Percentiles rank a stretch among this genome's conserved stretches.
phyloP scores from a whole-genome alignment of 352 stramenopile genomes.

The Phytophthora tentaculata region DNA sequence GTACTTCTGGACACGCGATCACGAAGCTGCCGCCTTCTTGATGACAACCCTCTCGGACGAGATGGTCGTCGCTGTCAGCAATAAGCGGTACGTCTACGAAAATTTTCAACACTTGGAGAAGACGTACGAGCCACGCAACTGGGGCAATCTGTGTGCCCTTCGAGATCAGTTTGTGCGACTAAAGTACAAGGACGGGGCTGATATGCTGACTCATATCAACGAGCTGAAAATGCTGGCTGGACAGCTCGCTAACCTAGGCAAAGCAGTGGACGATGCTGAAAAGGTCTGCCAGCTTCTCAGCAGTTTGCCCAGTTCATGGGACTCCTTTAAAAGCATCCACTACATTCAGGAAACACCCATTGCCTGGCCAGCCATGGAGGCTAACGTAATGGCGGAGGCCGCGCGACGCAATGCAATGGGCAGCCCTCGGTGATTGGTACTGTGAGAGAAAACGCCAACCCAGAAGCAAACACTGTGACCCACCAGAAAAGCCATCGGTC shows the following conservation, averaged over 20 bases:
- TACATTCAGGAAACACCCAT: conserved; percentile 22
- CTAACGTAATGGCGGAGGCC: conserved; percentile 10
- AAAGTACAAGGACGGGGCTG: conserved; percentile 12
- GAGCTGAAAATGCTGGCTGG: conserved; percentile 4
- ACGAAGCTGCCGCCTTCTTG: conserved; percentile 10
- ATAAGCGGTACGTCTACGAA: conserved; percentile 9
- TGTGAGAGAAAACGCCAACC: neutral
- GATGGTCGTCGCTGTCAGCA: conserved; percentile 11
- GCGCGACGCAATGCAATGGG: neutral
- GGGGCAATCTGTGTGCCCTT: conserved; percentile 13
- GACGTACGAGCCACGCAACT: conserved; percentile 17
- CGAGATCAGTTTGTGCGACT: conserved; percentile 4
- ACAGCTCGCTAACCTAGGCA: neutral
- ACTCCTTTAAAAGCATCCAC: conserved; percentile 15
- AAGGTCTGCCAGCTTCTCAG: conserved; percentile 11
- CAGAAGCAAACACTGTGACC: conserved; percentile 6
- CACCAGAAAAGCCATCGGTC: neutral
- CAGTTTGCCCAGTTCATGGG: conserved; percentile 3
- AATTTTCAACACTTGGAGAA: conserved; percentile 16
- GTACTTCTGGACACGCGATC: conserved; percentile 13
- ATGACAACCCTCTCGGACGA: conserved; percentile 17
- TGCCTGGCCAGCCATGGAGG: conserved; percentile 6
- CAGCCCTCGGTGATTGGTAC: neutral
- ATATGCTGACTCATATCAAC: conserved; percentile 9
- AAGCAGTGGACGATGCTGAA: conserved; percentile 8